Conservation (phyloP, 148 eudicot species). For the Mesembryanthemum crystallinum region DNA sequence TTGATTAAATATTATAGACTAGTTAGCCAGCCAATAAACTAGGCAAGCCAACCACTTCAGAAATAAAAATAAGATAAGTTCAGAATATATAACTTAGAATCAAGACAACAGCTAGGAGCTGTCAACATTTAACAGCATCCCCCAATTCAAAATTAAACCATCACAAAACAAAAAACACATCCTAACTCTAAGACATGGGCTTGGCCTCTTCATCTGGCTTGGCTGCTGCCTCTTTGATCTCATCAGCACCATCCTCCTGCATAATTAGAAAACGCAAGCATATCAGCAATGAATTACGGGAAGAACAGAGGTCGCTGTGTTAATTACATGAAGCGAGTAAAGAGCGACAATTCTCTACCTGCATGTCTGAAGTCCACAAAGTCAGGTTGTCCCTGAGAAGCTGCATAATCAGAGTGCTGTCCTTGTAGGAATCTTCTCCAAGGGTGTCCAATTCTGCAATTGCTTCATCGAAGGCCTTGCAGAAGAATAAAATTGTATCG, state of each 20-base stretch:
- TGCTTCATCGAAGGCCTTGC: constrained; percentile 63
- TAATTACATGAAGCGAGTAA: not conserved
- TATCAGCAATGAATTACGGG: not conserved
- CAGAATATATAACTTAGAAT: constrained; percentile 24
- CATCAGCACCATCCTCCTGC: constrained; percentile 39
- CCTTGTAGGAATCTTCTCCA: constrained; percentile 70
- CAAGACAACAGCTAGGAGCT: constrained; percentile 29
- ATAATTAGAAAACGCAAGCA: not conserved
- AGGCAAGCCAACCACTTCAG: not conserved
- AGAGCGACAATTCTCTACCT: constrained; percentile 28
- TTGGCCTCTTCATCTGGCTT: constrained; percentile 34
- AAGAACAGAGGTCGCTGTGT: not conserved
- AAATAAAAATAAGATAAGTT: constrained; percentile 6
- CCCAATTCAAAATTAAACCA: constrained; percentile 18
- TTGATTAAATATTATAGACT: not conserved
- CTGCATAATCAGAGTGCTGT: constrained; percentile 68
- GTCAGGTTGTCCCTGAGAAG: constrained; percentile 64
- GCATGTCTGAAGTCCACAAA: constrained; percentile 66
- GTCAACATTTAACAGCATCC: constrained; percentile 26
- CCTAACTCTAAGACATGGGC: constrained; percentile 18
- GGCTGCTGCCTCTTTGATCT: constrained; percentile 36
- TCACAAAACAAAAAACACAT: constrained; percentile 12
- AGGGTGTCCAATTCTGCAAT: constrained; percentile 65
- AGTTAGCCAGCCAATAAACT: not conserved
- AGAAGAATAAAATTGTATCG: not conserved